phyloP scores from a whole-genome alignment of 2,329 filamentous ascomycete genomes.

The Septoria linicola region DNA sequence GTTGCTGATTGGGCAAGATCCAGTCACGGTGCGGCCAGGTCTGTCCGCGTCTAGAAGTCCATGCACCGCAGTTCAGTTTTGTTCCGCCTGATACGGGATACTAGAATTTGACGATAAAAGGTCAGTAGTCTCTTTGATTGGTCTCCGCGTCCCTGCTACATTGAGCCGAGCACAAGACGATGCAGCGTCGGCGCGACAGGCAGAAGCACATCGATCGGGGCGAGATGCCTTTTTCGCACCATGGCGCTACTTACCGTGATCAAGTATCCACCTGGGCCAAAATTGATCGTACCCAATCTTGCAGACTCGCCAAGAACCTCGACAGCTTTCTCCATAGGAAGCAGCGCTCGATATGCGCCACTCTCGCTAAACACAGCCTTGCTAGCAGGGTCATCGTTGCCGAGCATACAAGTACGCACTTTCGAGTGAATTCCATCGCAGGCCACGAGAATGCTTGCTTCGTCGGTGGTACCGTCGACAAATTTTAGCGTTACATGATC shows the following conservation, averaged over 20 bases:
- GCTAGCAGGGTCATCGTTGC: slow-evolving; percentile 45
- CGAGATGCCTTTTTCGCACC: too few species aligned
- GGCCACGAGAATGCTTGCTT: slow-evolving; percentile 54
- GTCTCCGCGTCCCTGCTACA: too few species aligned
- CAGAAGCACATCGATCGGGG: too few species aligned
- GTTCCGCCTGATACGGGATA: slow-evolving; percentile 61
- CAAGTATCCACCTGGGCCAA: slow-evolving; percentile 57
- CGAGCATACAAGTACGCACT: slow-evolving; percentile 55
- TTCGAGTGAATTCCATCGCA: slow-evolving; percentile 65
- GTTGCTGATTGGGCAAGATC: slow-evolving; percentile 42
- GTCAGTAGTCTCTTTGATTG: too few species aligned
- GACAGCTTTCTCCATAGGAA: slow-evolving; percentile 57
- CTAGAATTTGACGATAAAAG: too few species aligned
- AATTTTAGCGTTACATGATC: slow-evolving; percentile 41
- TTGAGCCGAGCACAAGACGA: too few species aligned
- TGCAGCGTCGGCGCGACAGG: too few species aligned
- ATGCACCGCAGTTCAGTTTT: slow-evolving; percentile 56
- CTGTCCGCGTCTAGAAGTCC: slow-evolving; percentile 42
- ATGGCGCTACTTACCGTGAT: too few species aligned
- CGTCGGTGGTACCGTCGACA: slow-evolving; percentile 46
- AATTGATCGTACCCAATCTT: slow-evolving; percentile 25
- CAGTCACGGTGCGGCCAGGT: slow-evolving; percentile 44
- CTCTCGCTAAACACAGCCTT: slow-evolving; percentile 55
- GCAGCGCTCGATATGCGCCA: slow-evolving; percentile 61
- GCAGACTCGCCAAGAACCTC: slow-evolving; percentile 31